Conservation (phyloP, 2,329 filamentous ascomycete species). For the Fusarium torulosum region DNA sequence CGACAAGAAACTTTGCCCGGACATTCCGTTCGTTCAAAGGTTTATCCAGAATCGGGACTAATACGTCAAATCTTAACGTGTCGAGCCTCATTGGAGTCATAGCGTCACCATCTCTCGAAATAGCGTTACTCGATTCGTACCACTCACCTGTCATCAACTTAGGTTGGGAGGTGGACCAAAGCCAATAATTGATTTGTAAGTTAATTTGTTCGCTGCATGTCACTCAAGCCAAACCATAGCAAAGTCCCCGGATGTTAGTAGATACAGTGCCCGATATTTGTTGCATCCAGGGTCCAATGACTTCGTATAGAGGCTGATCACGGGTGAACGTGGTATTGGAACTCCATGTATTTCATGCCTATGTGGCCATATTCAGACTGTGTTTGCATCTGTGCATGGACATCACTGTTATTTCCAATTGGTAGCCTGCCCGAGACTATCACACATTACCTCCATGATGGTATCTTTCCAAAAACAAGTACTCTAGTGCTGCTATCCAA, state of each 20-base stretch:
- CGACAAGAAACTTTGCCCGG: conserved; percentile 10
- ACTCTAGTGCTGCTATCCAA: conserved; percentile 5
- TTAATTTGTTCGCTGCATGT: neutral
- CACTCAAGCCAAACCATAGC: neutral
- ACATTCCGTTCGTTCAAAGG: conserved; percentile 27
- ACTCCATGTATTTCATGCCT: neutral
- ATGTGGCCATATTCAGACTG: neutral
- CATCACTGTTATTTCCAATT: neutral
- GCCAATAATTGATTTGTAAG: neutral
- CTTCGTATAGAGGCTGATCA: neutral
- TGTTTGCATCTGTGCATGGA: neutral
- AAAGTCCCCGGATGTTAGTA: neutral
- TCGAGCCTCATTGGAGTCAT: conserved; percentile 31
- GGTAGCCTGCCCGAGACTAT: neutral
- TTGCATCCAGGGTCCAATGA: neutral
- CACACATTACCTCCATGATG: conserved; percentile 29
- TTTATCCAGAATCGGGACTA: conserved; percentile 5
- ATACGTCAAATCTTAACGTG: conserved; percentile 21
- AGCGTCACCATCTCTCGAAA: conserved; percentile 10
- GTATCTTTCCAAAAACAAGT: conserved; percentile 33
- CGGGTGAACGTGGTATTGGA: neutral
- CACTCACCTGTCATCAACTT: neutral
- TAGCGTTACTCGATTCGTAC: conserved; percentile 7
- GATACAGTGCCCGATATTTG: neutral
- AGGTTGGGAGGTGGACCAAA: neutral